Conservation (phyloP, 768 basidiomycete species). For the Pilatotrama ljubarskyi region DNA sequence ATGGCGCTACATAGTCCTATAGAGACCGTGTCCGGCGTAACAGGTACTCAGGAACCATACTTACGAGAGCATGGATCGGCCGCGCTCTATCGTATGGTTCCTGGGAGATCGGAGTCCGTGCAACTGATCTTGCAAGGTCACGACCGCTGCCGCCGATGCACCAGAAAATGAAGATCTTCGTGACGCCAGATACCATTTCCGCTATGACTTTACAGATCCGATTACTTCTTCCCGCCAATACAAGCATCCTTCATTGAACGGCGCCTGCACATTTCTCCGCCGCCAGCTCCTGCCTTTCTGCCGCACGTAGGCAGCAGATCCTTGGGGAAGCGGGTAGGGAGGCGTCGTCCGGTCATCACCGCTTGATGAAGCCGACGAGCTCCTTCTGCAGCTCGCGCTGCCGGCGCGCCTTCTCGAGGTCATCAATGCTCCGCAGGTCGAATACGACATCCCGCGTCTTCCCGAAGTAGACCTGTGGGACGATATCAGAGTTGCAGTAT, state of each 20-base stretch:
- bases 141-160: too few species aligned
- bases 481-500: slow-evolving; percentile 5
- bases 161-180: slow-evolving; percentile 33
- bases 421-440: slow-evolving; percentile 85
- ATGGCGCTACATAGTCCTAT: too few species aligned
- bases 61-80: too few species aligned
- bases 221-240: slow-evolving; percentile 6
- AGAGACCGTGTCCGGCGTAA: not conserved
- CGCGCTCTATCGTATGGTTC: too few species aligned
- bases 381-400: slow-evolving; percentile 90
- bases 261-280: too few species aligned
- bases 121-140: too few species aligned
- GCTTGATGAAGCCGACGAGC: slow-evolving; percentile 82
- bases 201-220: slow-evolving; percentile 9
- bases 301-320: too few species aligned
- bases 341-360: slow-evolving; percentile 28
- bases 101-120: too few species aligned
- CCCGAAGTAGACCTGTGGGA: slow-evolving; percentile 81
- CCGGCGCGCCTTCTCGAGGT: slow-evolving; percentile 76
- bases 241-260: not conserved
- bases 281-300: not conserved
- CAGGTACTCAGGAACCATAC: too few species aligned
- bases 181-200: not conserved
- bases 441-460: slow-evolving; percentile 96
- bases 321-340: not conserved